Base-by-base conservation (phyloP, 331 rosid genomes). In the Malus hybrid region DNA sequence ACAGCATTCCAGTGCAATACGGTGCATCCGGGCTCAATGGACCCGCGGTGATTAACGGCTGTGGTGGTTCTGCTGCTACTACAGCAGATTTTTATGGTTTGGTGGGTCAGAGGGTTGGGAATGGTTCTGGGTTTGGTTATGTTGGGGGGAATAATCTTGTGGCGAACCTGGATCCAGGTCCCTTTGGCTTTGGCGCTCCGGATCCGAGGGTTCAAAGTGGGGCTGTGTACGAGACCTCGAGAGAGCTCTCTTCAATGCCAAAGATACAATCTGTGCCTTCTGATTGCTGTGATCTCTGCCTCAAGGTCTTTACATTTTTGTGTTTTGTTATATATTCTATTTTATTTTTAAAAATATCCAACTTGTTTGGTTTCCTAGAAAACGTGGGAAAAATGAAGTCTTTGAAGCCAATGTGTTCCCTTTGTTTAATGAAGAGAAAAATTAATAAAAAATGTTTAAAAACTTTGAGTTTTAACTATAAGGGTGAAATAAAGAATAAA, bases 191-290 rank as follows among this genome's bases (percentile, higher is more conserved):
- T 6, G 81, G 83, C 15, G 66, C 44, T 22, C 52, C 57, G 78
- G 80, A 71, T 76, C 66, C 68, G 75, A 77, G 60, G 55, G 32
- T 65, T 46, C 57, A 74, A 24, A 13, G 53, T 26, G 89, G 83
- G 46, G 78, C 67, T 79, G 82, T 82, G 53, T 58, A 71, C 33
- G 96, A 86, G 86, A 78, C 78, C 85, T 87, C 96, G 44, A 84
- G 68, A 82, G 97, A 91, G 86, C 96, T 89, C 98, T 83, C 97
- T 93, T 91, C 98, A 82, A 82, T 81, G 20, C 96, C 93, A 91
- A 92, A 90, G 63, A 53, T 74, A 19, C 81, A 71, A 63, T 46
- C 67, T 65, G 14, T 73, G 19, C 5, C 63, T 20, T 63, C 78
- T 68, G 42, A 82, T 61, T 68, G 29, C 66, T 79, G 87, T 74